Evolutionary conservation across 495 filamentous ascomycete species (phyloP).

Genomic region (Daldinia decipiens): DNA sequence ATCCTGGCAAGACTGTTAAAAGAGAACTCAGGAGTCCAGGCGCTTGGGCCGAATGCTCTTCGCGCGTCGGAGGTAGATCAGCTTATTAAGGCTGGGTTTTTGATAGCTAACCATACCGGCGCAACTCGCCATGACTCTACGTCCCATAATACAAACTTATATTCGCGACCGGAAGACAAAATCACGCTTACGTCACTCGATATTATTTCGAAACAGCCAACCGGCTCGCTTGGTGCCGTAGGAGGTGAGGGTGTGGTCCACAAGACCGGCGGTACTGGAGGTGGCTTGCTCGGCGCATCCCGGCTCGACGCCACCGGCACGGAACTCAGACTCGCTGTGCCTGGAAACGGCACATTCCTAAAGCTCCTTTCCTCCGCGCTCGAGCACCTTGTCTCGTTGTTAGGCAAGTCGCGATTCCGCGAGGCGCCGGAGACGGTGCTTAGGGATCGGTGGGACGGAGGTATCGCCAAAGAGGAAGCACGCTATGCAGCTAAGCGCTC

Average conservation of each 20-base stretch:
- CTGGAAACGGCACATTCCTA: constrained; percentile 77
- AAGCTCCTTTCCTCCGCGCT: constrained; percentile 74
- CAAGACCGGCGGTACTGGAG: constrained; percentile 58
- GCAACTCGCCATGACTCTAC: constrained; percentile 58
- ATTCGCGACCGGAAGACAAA: constrained; percentile 64
- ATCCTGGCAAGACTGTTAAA: constrained; percentile 65
- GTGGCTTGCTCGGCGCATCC: constrained; percentile 34
- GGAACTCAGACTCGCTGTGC: constrained; percentile 72
- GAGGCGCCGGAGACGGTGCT: constrained; percentile 75
- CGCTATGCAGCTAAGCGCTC: constrained; percentile 68
- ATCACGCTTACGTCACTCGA: constrained; percentile 63
- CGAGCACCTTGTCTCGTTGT: constrained; percentile 70
- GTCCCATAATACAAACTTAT: constrained; percentile 44
- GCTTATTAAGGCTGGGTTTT: constrained; percentile 76
- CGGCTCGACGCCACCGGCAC: constrained; percentile 27
- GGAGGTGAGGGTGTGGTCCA: constrained; percentile 68
- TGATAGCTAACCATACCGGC: constrained; percentile 65
- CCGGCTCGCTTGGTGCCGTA: constrained; percentile 70
- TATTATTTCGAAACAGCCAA: constrained; percentile 64
- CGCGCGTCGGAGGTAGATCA: constrained; percentile 62
- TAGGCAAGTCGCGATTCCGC: constrained; percentile 69
- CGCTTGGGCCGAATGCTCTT: constrained; percentile 61
- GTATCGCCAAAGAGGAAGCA: constrained; percentile 65
- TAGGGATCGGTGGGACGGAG: constrained; percentile 84
- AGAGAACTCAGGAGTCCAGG: constrained; percentile 63